Base-by-base conservation (phyloP, 2,329 filamentous ascomycete genomes). In the Arthroderma sp. region DNA sequence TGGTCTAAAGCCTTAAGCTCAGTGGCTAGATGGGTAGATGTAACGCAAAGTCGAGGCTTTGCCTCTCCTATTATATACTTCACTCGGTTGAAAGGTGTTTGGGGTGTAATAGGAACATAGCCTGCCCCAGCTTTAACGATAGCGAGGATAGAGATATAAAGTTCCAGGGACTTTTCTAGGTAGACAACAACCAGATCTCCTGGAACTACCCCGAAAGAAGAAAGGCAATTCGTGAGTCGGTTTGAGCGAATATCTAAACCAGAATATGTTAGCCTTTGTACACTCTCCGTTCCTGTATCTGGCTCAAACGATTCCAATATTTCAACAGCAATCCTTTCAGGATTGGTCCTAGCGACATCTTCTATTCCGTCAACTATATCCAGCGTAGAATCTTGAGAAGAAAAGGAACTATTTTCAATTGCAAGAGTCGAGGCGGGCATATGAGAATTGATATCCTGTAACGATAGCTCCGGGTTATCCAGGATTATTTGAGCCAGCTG, bases 91-190 rank as follows among this genome's bases (percentile, higher is more conserved):
- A 56, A 22, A 0, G 86, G 85, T 0, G 80, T 83, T n/a, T 74
- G 77, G 1, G 84, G 82, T 1, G 85, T 71, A 3, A 94, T 69
- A 0, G 86, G 85, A n/a, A 94, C 64, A 55, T 93, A 91, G 5
- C 80, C 85, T 54, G 79, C 80, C 6, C 85, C 85, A 4, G 77
- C 67, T 55, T 93, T 93, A 30, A 85, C 61, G 22, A 81, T 73
- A 1, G 78, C 86, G 29, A 94, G 67, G 28, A 94, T 84, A 0
- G 78, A 72, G 29, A 80, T 69, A 55, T 94, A 94, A 0, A 93
- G 64, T 28, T 78, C 61, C 1, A 78, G 60, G 0, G 81, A 88
- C 57, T 91, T 93, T 22, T 88, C 76, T 74, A 93, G 80, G 38
- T 81, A 69, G 38, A 94, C 74, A 31, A 79, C 80, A n/a, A 93